phyloP scores from a whole-genome alignment of 1,284 basidiomycete genomes.

The Earliella scabrosa region DNA sequence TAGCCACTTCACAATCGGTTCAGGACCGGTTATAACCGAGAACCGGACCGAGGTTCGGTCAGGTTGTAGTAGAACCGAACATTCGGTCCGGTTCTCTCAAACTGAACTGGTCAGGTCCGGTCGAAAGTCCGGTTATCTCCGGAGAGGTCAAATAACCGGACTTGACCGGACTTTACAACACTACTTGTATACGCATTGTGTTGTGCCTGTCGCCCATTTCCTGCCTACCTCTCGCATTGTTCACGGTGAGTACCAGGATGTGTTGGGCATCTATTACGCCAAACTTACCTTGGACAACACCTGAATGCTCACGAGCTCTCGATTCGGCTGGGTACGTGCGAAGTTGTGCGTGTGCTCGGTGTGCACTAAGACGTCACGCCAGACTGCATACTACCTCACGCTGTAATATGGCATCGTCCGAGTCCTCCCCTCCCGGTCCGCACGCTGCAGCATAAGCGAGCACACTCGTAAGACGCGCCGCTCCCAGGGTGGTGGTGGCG shows the following conservation, averaged over 20 bases:
- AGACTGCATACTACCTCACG: slow-evolving; percentile 21
- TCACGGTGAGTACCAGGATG: slow-evolving; percentile 16
- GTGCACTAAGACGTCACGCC: slow-evolving; percentile 11
- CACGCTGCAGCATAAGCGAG: slow-evolving; percentile 22
- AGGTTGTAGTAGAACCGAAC: too few relatives aligned
- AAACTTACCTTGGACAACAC: not conserved
- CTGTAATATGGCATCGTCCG: slow-evolving; percentile 28
- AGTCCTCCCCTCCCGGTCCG: slow-evolving; percentile 22
- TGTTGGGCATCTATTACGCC: slow-evolving; percentile 7
- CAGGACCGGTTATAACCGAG: too few relatives aligned
- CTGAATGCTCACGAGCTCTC: slow-evolving; percentile 21
- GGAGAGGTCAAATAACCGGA: too few relatives aligned
- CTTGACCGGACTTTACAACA: too few relatives aligned
- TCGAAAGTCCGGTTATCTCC: too few relatives aligned
- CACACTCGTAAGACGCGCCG: slow-evolving; percentile 24
- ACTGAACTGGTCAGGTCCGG: too few relatives aligned
- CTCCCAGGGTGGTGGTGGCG: slow-evolving; percentile 26
- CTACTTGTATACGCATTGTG: too few relatives aligned
- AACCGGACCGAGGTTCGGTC: too few relatives aligned
- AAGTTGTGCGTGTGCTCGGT: not conserved
- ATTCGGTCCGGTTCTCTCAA: too few relatives aligned
- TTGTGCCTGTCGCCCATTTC: not conserved
- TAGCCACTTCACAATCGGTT: too few relatives aligned
- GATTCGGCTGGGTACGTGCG: slow-evolving; percentile 21
- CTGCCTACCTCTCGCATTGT: slow-evolving; percentile 17